Percentiles rank a stretch among this genome's conserved stretches.
Conservation (phyloP, 805 yeast genomes). For the Candida germanica region DNA sequence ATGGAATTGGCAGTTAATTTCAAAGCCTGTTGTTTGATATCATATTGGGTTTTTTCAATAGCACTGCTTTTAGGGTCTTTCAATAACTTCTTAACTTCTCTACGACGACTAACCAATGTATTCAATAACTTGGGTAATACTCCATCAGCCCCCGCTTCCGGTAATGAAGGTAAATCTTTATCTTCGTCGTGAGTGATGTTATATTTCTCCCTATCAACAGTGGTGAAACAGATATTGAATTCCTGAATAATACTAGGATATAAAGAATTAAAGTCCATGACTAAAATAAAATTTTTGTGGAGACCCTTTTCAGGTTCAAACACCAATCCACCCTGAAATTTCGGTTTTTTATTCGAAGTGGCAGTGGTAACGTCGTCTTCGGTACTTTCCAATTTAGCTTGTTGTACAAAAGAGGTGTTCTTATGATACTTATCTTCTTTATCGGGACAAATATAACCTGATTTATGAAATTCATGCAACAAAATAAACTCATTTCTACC, state of each 20-base stretch:
- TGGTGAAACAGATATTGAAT: constrained; percentile 94
- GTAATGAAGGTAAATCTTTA: constrained; percentile 64
- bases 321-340: constrained; percentile 89
- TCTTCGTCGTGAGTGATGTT: constrained; percentile 47
- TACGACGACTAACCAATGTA: constrained; percentile 83
- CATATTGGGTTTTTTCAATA: constrained; percentile 76
- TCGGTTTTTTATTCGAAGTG: constrained; percentile 61
- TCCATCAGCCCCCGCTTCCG: constrained; percentile 65
- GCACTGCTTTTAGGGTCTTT: constrained; percentile 67
- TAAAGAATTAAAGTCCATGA: constrained; percentile 97
- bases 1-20: constrained; percentile 98
- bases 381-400: constrained; percentile 28
- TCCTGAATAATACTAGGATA: constrained; percentile 98
- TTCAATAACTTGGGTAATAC: constrained; percentile 83
- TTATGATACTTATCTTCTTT: constrained; percentile 50
- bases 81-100: constrained; percentile 84
- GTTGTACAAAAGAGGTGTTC: constrained; percentile 33
- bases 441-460: constrained; percentile 85
- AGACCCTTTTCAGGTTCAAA: constrained; percentile 96
- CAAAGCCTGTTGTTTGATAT: constrained; percentile 92
- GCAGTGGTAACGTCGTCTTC: constrained; percentile 47
- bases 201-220: constrained; percentile 68
- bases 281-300: constrained; percentile 82
- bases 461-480: constrained; percentile 82
- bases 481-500: constrained; percentile 93